Percentiles rank a stretch among this genome's conserved stretches.
Evolutionary conservation across 176 grass and related monocot genomes (phyloP).

Genomic region (Bolboschoenus planiculmis): DNA sequence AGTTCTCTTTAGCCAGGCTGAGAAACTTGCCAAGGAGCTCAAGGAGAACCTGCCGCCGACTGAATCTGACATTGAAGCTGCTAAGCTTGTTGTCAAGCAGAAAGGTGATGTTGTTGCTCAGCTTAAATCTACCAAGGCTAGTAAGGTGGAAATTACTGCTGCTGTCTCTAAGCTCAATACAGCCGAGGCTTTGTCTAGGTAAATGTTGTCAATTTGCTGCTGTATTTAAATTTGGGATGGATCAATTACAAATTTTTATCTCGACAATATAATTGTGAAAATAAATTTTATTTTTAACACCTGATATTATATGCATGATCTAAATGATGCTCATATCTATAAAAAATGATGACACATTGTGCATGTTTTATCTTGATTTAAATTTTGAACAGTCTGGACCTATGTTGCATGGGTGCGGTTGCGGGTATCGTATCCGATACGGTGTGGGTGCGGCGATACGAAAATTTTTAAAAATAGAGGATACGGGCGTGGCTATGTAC

Average conservation of each 20-base stretch:
- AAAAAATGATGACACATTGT: background rate
- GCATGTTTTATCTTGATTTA: background rate
- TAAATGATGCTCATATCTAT: background rate
- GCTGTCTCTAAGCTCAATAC: constrained; percentile 58
- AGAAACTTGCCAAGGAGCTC: constrained; percentile 75
- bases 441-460: too few relatives aligned
- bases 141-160: constrained; percentile 49
- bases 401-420: too few relatives aligned
- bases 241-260: background rate
- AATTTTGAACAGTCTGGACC: background rate
- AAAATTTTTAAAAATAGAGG: too few relatives aligned
- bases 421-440: too few relatives aligned
- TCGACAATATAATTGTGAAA: background rate
- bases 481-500: too few relatives aligned
- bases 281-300: background rate
- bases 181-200: constrained; percentile 36
- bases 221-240: background rate
- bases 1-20: constrained; percentile 64
- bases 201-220: background rate
- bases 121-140: constrained; percentile 68
- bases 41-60: constrained; percentile 64
- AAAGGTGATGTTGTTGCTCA: constrained; percentile 58
- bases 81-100: constrained; percentile 56
- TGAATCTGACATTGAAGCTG: constrained; percentile 59
- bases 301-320: background rate